A percentile compares a stretch with the other conserved stretches of the same genome.
phyloP scores from a whole-genome alignment of 1,284 basidiomycete genomes.

The Tilletia caries region DNA sequence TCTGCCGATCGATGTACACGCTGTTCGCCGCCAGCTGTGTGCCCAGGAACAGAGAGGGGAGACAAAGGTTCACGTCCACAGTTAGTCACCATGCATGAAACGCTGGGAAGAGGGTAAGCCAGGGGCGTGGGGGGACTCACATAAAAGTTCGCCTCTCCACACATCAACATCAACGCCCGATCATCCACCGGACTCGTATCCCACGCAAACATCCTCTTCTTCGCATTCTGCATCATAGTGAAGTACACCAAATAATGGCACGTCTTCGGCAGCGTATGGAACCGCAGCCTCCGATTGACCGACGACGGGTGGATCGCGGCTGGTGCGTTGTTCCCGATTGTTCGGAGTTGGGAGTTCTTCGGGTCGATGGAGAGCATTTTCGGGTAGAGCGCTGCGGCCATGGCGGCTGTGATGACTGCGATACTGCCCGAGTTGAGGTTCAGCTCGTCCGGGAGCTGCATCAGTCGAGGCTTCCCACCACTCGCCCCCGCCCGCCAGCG shows the following conservation, averaged over 20 bases:
- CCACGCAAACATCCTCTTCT: slow-evolving; percentile 74
- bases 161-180: slow-evolving; percentile 74
- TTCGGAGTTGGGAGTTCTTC: slow-evolving; percentile 65
- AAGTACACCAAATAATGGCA: slow-evolving; percentile 28
- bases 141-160: slow-evolving; percentile 88
- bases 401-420: slow-evolving; percentile 72
- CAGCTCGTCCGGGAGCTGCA: slow-evolving; percentile 66
- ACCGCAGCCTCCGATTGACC: slow-evolving; percentile 31
- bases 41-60: too few relatives aligned
- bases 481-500: slow-evolving; percentile 52
- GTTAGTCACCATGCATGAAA: too few relatives aligned
- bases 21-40: slow-evolving; percentile 70
- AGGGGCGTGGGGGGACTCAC: too few relatives aligned
- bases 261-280: slow-evolving; percentile 22
- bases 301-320: slow-evolving; percentile 81
- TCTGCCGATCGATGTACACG: slow-evolving; percentile 78
- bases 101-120: too few relatives aligned
- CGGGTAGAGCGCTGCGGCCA: slow-evolving; percentile 85
- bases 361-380: slow-evolving; percentile 76
- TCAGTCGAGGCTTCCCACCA: slow-evolving; percentile 66
- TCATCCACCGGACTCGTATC: slow-evolving; percentile 89
- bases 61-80: slow-evolving; percentile 19
- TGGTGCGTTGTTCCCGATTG: slow-evolving; percentile 79
- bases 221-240: slow-evolving; percentile 74
- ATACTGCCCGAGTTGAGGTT: slow-evolving; percentile 67